phyloP scores from a whole-genome alignment of 495 filamentous ascomycete species.

The Clavariopsis aquatica region DNA sequence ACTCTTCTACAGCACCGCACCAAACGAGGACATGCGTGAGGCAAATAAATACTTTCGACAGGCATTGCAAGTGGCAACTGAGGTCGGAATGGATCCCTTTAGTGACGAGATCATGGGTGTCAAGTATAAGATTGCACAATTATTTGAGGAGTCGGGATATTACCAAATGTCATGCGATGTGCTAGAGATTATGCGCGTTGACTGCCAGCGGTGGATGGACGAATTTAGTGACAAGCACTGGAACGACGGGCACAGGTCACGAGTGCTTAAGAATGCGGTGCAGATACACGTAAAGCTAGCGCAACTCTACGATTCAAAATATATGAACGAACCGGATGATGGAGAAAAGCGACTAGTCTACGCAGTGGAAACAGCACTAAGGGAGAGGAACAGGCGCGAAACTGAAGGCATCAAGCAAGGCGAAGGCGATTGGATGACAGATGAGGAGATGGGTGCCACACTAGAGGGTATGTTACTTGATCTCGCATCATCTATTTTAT shows the following conservation, averaged over 20 bases:
- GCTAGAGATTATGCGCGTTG: slow-evolving; percentile 64
- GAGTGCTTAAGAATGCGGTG: slow-evolving; percentile 70
- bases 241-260: slow-evolving; percentile 63
- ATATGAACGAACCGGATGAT: slow-evolving; percentile 60
- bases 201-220: slow-evolving; percentile 64
- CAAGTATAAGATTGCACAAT: slow-evolving; percentile 73
- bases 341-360: slow-evolving; percentile 76
- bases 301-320: slow-evolving; percentile 67
- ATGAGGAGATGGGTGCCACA: slow-evolving; percentile 69
- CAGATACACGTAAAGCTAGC: slow-evolving; percentile 77
- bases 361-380: slow-evolving; percentile 77
- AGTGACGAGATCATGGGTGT: slow-evolving; percentile 88
- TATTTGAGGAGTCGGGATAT: slow-evolving; percentile 73
- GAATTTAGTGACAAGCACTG: slow-evolving; percentile 54
- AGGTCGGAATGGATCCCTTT: slow-evolving; percentile 78
- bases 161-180: slow-evolving; percentile 68
- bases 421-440: slow-evolving; percentile 73
- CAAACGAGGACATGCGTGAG: slow-evolving; percentile 67
- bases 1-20: slow-evolving; percentile 67
- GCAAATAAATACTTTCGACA: slow-evolving; percentile 80
- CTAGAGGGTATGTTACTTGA: slow-evolving; percentile 58
- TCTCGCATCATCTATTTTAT: slow-evolving; percentile 16
- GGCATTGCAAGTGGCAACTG: slow-evolving; percentile 68
- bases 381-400: slow-evolving; percentile 68
- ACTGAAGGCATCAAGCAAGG: slow-evolving; percentile 61